phyloP scores from a whole-genome alignment of 495 filamentous ascomycete species.

The Hypoxylon lenormandii region DNA sequence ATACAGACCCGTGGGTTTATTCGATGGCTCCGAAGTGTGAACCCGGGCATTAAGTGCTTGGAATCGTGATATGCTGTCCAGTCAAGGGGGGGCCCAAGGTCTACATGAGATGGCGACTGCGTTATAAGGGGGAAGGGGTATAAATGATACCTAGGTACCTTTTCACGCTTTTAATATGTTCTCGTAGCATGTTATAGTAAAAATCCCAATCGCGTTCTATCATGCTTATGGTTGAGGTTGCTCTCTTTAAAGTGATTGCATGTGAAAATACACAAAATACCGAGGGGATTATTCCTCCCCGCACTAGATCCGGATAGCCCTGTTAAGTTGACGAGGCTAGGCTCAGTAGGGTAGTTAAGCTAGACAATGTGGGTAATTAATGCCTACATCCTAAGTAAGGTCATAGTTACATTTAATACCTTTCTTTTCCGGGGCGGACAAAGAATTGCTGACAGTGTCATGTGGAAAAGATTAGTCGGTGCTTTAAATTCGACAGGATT shows the following conservation, averaged over 20 bases:
- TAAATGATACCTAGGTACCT: no score
- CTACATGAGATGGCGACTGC: no score
- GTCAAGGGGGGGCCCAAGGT: no score
- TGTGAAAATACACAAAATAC: conserved; percentile 39
- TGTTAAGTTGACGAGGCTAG: not conserved
- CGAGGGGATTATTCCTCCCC: conserved; percentile 16
- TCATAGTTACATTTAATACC: no score
- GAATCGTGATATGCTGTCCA: not conserved
- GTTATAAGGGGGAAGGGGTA: no score
- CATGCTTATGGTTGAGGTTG: not conserved
- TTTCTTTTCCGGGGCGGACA: not conserved
- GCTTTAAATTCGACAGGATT: no score
- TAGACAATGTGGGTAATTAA: not conserved
- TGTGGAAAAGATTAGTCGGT: no score
- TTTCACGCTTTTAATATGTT: no score
- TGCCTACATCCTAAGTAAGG: not conserved
- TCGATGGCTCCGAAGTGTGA: conserved; percentile 47
- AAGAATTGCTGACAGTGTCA: no score
- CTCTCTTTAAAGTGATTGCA: no score
- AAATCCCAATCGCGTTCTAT: no score
- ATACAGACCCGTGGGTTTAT: conserved; percentile 54
- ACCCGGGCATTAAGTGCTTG: conserved; percentile 42
- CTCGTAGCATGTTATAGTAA: no score
- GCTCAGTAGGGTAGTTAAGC: not conserved
- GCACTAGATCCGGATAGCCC: not conserved